Evolutionary conservation across 176 grass and related monocot genomes (phyloP).

Genomic region (Aegilops umbellulata): DNA sequence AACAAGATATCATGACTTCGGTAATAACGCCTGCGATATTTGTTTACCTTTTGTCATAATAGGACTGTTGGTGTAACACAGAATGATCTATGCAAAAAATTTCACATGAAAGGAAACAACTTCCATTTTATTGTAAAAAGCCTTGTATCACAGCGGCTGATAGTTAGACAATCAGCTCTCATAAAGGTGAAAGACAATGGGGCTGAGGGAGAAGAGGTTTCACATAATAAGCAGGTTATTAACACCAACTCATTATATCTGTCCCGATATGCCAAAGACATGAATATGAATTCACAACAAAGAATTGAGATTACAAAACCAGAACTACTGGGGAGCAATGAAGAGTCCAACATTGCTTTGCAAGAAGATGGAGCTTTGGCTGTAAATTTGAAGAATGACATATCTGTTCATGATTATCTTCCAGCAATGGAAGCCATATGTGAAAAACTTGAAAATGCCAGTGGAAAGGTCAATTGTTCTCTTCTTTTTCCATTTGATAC

Average conservation of each 20-base stretch:
- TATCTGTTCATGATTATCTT: constrained; percentile 74
- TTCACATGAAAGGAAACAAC: constrained; percentile 83
- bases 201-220: constrained; percentile 42
- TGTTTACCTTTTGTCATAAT: constrained; percentile 25
- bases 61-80: constrained; percentile 86
- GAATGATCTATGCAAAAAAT: constrained; percentile 71
- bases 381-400: constrained; percentile 51
- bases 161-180: constrained; percentile 82
- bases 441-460: constrained; percentile 85
- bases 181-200: constrained; percentile 73
- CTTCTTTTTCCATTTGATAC: neutral
- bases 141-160: constrained; percentile 66
- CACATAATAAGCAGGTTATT: constrained; percentile 64
- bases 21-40: constrained; percentile 1
- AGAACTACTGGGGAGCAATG: constrained; percentile 45
- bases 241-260: constrained; percentile 85
- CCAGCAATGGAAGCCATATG: constrained; percentile 98
- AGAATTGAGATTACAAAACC: constrained; percentile 89
- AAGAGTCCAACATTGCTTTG: constrained; percentile 27
- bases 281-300: constrained; percentile 90
- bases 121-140: constrained; percentile 88
- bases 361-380: constrained; percentile 46
- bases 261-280: constrained; percentile 68
- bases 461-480: constrained; percentile 59
- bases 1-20: neutral